Conservation (phyloP, 148 eudicot genomes). For the Euryodendron excelsum region DNA sequence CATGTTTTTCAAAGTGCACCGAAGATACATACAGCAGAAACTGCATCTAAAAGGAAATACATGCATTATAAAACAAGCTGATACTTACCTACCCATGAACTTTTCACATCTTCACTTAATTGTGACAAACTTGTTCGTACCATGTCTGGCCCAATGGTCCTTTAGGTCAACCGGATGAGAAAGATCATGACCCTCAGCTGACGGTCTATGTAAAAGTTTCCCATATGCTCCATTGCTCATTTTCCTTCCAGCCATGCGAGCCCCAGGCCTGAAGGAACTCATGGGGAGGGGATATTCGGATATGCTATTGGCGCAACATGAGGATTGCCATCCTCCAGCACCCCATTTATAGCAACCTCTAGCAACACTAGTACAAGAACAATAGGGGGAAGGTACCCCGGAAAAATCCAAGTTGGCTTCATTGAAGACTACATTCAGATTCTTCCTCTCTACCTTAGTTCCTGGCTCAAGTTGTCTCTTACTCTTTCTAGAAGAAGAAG, state of each 20-base stretch:
- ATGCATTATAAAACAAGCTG: not conserved
- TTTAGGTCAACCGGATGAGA: slow-evolving; percentile 57
- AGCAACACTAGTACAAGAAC: slow-evolving; percentile 63
- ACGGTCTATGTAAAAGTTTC: slow-evolving; percentile 54
- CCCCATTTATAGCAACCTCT: slow-evolving; percentile 61
- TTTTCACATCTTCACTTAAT: slow-evolving; percentile 36
- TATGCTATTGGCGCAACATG: slow-evolving; percentile 55
- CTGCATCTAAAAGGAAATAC: not conserved
- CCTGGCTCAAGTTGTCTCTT: slow-evolving; percentile 18
- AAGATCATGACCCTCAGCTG: slow-evolving; percentile 56
- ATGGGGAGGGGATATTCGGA: slow-evolving; percentile 69
- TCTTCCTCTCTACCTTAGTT: slow-evolving; percentile 39
- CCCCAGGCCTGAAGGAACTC: slow-evolving; percentile 50
- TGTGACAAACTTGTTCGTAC: slow-evolving; percentile 64
- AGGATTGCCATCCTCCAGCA: slow-evolving; percentile 66
- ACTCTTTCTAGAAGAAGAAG: slow-evolving; percentile 32
- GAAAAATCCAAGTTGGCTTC: slow-evolving; percentile 42
- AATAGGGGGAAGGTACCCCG: slow-evolving; percentile 49
- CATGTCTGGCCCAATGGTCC: slow-evolving; percentile 70
- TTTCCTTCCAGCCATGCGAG: slow-evolving; percentile 56
- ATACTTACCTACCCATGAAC: not conserved
- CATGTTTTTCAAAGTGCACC: not conserved
- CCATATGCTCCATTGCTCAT: slow-evolving; percentile 64
- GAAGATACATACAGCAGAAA: not conserved
- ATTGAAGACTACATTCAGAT: slow-evolving; percentile 24